Evolutionary conservation across 345 rosid genomes (phyloP).

Genomic region (Linum tenue): DNA sequence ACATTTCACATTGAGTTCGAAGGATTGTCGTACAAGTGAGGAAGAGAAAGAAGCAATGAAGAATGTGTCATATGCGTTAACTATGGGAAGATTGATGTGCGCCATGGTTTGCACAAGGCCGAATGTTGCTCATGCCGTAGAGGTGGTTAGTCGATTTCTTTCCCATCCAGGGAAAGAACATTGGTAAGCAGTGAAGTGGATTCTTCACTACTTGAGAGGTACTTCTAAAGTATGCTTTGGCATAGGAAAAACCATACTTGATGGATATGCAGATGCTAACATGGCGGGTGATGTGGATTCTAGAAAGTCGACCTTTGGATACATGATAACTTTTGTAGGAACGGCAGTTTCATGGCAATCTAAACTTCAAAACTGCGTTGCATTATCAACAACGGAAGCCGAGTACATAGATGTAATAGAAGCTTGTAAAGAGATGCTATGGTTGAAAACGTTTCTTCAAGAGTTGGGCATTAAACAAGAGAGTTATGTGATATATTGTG

Average conservation of each 20-base stretch:
- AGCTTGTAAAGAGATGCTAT: too few species aligned
- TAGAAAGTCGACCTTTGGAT: too few species aligned
- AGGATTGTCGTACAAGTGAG: not conserved
- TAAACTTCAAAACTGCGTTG: too few species aligned
- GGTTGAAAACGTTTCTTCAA: too few species aligned
- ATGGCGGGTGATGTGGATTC: too few species aligned
- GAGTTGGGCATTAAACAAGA: not conserved
- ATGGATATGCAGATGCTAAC: too few species aligned
- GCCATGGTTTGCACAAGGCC: not conserved
- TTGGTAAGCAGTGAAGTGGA: not conserved
- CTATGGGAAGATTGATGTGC: not conserved
- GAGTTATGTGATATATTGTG: not conserved
- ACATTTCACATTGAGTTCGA: not conserved
- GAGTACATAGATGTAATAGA: too few species aligned
- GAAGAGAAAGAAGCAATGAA: not conserved
- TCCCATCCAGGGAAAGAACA: not conserved
- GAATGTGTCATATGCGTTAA: not conserved
- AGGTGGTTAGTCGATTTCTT: too few species aligned
- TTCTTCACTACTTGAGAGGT: not conserved
- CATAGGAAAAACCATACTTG: too few species aligned
- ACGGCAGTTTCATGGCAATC: not conserved
- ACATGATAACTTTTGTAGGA: not conserved
- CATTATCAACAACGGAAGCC: too few species aligned
- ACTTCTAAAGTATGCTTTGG: not conserved
- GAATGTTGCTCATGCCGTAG: too few species aligned